phyloP scores from a whole-genome alignment of 1,139 yeast genomes.

The Saccharomyces uvarum region DNA sequence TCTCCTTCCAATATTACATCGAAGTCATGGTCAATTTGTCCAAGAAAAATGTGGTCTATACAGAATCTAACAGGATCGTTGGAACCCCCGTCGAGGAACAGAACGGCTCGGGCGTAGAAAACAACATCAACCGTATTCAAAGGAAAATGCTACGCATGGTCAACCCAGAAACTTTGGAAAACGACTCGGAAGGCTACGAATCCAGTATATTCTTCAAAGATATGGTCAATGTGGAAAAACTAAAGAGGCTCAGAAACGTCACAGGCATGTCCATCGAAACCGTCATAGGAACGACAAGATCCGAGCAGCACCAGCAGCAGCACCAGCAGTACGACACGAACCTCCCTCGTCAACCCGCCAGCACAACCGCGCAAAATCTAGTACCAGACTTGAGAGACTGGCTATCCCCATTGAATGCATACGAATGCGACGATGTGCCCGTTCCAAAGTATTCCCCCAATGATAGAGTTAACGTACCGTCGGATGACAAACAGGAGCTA shows the following conservation, averaged over 20 bases:
- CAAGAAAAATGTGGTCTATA: conserved; percentile 35
- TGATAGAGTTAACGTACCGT: conserved; percentile 6
- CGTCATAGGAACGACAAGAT: conserved; percentile 66
- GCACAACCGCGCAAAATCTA: neutral
- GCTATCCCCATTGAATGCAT: conserved; percentile 12
- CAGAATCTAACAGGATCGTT: conserved; percentile 25
- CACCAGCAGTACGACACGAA: neutral
- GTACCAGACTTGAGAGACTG: conserved; percentile 12
- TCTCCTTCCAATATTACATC: conserved; percentile 75
- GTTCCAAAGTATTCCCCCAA: conserved; percentile 25
- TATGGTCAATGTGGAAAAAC: conserved; percentile 69
- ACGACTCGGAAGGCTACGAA: conserved; percentile 13
- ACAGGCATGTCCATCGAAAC: conserved; percentile 73
- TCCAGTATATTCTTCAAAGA: conserved; percentile 30
- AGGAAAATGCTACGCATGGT: conserved; percentile 13
- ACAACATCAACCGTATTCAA: conserved; percentile 12
- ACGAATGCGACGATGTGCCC: conserved; percentile 12
- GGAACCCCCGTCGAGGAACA: conserved; percentile 4
- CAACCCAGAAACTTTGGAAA: conserved; percentile 7
- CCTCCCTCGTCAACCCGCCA: neutral
- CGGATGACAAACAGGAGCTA: conserved; percentile 33
- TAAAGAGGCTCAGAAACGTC: conserved; percentile 67
- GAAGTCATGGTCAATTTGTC: conserved; percentile 73
- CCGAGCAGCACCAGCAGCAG: conserved; percentile 27
- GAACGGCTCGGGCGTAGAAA: conserved; percentile 7